Evolutionary conservation across 2,329 filamentous ascomycete genomes (phyloP).

Genomic region (Thelonectria olida): DNA sequence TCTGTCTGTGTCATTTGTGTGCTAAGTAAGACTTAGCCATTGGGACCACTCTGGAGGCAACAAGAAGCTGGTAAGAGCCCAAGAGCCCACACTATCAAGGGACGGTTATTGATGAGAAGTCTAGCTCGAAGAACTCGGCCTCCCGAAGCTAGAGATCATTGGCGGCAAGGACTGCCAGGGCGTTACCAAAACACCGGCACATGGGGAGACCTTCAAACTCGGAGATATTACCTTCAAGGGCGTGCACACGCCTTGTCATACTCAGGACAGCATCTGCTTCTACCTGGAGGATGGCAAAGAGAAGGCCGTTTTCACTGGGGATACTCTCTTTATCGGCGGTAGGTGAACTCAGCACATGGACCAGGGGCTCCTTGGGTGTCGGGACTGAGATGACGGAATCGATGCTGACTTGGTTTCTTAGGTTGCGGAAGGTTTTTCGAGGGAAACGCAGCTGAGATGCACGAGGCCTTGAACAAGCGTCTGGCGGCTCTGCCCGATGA

Average conservation of each 20-base stretch:
- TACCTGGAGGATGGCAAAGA: constrained; percentile 82
- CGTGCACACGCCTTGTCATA: constrained; percentile 97
- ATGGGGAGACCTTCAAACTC: constrained; percentile 83
- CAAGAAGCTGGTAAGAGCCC: constrained; percentile 71
- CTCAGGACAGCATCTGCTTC: constrained; percentile 98
- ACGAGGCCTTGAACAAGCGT: constrained; percentile 88
- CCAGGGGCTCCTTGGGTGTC: background rate
- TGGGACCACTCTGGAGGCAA: constrained; percentile 96
- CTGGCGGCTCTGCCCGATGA: constrained; percentile 85
- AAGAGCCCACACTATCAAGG: background rate
- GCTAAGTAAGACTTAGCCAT: constrained; percentile 66
- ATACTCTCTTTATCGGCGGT: constrained; percentile 96
- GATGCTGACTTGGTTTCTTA: constrained; percentile 44
- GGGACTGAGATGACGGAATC: background rate
- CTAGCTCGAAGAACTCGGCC: constrained; percentile 58
- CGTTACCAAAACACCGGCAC: constrained; percentile 79
- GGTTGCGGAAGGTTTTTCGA: constrained; percentile 98
- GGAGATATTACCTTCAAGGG: constrained; percentile 85
- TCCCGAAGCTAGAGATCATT: constrained; percentile 76
- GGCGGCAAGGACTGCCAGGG: constrained; percentile 87
- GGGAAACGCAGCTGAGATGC: constrained; percentile 88
- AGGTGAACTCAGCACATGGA: constrained; percentile 19
- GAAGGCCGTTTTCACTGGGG: constrained; percentile 90
- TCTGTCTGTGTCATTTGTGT: background rate
- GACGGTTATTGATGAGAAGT: background rate